Conservation (phyloP, 345 rosid genomes). For the Nasturtium officinale region DNA sequence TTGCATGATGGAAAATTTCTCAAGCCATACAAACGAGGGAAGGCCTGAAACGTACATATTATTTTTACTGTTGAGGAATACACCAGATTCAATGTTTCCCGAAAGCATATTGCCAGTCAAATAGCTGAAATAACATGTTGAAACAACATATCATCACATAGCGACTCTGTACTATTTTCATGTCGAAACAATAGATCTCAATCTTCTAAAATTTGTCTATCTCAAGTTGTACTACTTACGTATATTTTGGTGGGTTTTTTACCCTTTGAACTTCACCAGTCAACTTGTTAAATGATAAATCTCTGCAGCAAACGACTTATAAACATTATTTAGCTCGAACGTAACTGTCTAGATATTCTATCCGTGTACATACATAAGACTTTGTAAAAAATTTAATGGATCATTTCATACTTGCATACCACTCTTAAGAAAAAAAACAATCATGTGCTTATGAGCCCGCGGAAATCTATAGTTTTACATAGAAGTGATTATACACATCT, state of each 20-base stretch:
- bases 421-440: background rate
- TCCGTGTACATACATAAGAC: background rate
- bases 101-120: conserved; percentile 38
- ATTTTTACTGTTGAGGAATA: background rate
- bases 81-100: conserved; percentile 11
- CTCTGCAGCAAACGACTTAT: conserved; percentile 26
- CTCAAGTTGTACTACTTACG: conserved; percentile 16
- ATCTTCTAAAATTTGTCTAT: background rate
- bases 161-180: too few species aligned
- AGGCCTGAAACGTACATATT: conserved; percentile 26
- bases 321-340: background rate
- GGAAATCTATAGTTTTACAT: background rate
- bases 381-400: too few species aligned
- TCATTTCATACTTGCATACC: too few species aligned
- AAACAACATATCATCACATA: background rate
- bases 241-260: background rate
- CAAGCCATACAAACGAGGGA: conserved; percentile 1
- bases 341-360: too few species aligned
- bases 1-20: background rate
- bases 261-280: conserved; percentile 15
- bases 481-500: background rate
- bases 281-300: conserved; percentile 39
- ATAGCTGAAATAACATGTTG: conserved; percentile 30
- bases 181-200: background rate
- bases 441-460: background rate